Evolutionary conservation across 2,329 filamentous ascomycete species (phyloP).

Genomic region (Scedosporium dehoogii): DNA sequence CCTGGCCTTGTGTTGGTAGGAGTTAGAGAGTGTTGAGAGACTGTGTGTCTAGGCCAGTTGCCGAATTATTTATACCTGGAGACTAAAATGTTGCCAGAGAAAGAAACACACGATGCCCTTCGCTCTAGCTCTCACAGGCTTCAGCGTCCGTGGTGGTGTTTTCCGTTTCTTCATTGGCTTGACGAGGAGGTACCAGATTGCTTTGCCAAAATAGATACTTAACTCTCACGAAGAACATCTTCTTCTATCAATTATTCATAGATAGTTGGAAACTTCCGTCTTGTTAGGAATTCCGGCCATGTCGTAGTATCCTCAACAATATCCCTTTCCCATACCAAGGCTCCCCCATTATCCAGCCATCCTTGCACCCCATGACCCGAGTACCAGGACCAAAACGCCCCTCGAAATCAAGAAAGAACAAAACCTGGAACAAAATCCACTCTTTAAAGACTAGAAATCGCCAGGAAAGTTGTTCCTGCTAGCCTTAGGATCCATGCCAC

Average conservation of each 20-base stretch:
- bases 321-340: background rate
- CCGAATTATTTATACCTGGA: no score
- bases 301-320: background rate
- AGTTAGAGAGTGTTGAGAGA: no score
- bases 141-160: background rate
- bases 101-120: no score
- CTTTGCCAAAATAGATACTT: background rate
- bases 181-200: background rate
- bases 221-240: background rate
- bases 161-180: background rate
- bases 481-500: background rate
- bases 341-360: background rate
- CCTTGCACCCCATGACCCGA: background rate
- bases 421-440: no score
- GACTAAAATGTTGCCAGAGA: no score
- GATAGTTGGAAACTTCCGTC: background rate
- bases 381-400: background rate
- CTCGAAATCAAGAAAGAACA: background rate
- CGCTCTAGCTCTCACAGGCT: no score
- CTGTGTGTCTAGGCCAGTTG: no score
- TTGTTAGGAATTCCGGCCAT: background rate
- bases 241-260: background rate
- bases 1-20: no score
- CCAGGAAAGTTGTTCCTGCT: constrained; percentile 3
- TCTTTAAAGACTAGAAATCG: background rate